Evolutionary conservation across 345 rosid genomes (phyloP).

Genomic region (Sisymbrium irio): DNA sequence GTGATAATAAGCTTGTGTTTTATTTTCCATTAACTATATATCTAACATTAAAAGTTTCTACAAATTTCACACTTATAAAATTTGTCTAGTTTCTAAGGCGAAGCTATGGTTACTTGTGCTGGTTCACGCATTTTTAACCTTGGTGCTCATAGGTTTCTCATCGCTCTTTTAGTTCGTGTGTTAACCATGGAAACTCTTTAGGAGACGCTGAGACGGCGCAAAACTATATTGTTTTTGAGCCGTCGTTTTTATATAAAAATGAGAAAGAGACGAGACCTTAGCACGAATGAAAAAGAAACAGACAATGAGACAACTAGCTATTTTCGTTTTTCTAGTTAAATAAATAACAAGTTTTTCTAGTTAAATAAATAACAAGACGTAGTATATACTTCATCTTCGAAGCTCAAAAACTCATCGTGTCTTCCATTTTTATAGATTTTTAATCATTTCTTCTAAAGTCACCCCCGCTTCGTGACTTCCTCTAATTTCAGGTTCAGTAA

Average conservation of each 20-base stretch:
- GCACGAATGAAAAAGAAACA: constrained; percentile 19
- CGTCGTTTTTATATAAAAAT: neutral
- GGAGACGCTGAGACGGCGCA: neutral
- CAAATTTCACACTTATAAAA: too few species aligned
- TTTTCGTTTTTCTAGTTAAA: too few species aligned
- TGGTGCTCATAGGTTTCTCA: too few species aligned
- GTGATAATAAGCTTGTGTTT: too few species aligned
- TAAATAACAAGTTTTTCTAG: too few species aligned
- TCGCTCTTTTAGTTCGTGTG: neutral
- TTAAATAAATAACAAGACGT: constrained; percentile 5
- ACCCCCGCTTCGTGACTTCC: constrained; percentile 26
- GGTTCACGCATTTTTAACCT: too few species aligned
- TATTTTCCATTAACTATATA: too few species aligned
- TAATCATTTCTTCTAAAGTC: constrained; percentile 21
- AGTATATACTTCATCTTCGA: neutral
- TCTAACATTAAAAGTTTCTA: too few species aligned
- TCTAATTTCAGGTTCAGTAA: neutral
- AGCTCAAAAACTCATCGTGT: constrained; percentile 17
- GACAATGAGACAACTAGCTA: neutral
- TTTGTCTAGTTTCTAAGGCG: too few species aligned
- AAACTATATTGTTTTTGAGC: neutral
- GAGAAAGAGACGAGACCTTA: constrained; percentile 14
- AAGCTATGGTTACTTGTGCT: too few species aligned
- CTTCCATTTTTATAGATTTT: constrained; percentile 16
- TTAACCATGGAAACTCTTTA: neutral